Evolutionary conservation across 305 asterid genomes (phyloP), one percentile per base, ranked within the genome.

Genomic region (Solanum hybrid): DNA sequence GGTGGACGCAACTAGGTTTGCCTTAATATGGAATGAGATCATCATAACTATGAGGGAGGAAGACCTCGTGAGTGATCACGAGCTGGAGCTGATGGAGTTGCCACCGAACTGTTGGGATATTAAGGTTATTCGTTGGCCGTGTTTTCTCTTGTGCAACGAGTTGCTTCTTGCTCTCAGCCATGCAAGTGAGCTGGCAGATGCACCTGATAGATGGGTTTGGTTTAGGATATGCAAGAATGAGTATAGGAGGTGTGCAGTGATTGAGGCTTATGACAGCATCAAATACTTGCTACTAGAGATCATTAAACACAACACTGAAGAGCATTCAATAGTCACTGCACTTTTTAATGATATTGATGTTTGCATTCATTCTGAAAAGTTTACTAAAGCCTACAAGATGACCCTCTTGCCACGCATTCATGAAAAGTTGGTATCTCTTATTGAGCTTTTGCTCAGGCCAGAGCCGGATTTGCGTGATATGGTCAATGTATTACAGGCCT

Each of bases 71-170:
- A 94, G 96, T 36, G 98, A 97, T 83, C 89, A 78, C 46, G 99
- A 97, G 90, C 92, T 97, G 89, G 99, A 97, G 92, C 93, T 95
- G 26, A 89, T 96, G 92, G 99, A 97, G 92, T 89, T 97, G 92
- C 99, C 99, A 20, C 99, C 98, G 1, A 97, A 96, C 88, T 93
- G 96, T 89, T 97, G 99, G 99, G 96, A 94, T 81, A 93, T 97
- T 91, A 94, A 93, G 91, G 99, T 97, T 87, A 94, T 97, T 76
- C 96, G 99, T 2, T 97, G 99, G 99, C 99, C 99, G 35, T 97
- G 99, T 90, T 89, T 94, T 77, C 95, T 97, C 37, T 93, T 97
- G 34, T 96, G 98, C 94, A 97, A 96, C 46, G 99, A 96, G 94
- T 92, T 97, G 77, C 93, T 93, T 86, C 94, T 97, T 81, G 98